These are phyloP conservation scores for Colletotrichum chrysophilum DNA, from an alignment of 2,329 filamentous ascomycete genomes.

Conservation along the genomic window DNA sequence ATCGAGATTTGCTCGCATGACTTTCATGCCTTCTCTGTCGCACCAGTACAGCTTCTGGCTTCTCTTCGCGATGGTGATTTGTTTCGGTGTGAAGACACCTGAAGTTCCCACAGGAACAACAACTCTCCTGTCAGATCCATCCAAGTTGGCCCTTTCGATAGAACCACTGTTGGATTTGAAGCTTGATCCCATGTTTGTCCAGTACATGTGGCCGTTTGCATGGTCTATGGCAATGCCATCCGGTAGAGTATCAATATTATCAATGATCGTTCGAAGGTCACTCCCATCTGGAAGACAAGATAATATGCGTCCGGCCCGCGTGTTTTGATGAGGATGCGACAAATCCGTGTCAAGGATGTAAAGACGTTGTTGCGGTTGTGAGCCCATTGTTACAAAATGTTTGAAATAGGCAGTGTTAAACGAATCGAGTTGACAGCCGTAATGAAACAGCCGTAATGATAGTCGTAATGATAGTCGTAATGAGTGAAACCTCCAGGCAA, in stretches of 20 bases:
- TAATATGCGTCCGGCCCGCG: neutral
- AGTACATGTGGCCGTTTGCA: neutral
- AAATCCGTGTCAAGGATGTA: conserved; percentile 8
- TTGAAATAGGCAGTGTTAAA: neutral
- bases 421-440: neutral
- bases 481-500: neutral
- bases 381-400: neutral
- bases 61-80: neutral
- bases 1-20: conserved; percentile 1
- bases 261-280: neutral
- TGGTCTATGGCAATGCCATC: conserved; percentile 1
- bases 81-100: conserved; percentile 7
- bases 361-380: neutral
- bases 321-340: neutral
- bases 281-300: neutral
- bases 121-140: neutral
- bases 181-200: conserved; percentile 6
- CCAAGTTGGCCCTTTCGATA: conserved; percentile 1
- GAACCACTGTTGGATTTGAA: conserved; percentile 3
- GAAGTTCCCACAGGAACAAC: neutral
- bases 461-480: neutral
- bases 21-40: conserved; percentile 6
- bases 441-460: no score
- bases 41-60: conserved; percentile 7
- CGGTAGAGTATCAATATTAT: neutral